phyloP scores from a whole-genome alignment of 2,329 filamentous ascomycete genomes.

The Zymoseptoria crescenta region DNA sequence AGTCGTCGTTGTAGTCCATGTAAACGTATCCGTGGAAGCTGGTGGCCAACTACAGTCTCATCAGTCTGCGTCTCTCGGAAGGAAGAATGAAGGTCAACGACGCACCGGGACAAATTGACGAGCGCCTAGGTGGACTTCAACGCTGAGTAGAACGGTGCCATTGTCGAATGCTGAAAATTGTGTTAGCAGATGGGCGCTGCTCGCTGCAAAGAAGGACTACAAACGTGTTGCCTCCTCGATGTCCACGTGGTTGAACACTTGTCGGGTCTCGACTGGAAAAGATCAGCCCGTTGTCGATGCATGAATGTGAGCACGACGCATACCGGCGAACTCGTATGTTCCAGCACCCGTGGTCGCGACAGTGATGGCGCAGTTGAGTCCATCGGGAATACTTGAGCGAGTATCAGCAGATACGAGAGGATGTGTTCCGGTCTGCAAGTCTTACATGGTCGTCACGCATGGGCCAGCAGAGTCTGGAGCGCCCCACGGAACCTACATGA shows the following conservation, averaged over 20 bases:
- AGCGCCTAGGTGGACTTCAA: slow-evolving; percentile 4
- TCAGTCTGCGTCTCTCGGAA: not conserved
- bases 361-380: slow-evolving; percentile 6
- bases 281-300: not conserved
- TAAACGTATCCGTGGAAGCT: slow-evolving; percentile 14
- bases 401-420: not conserved
- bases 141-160: slow-evolving; percentile 8
- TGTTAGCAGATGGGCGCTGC: not conserved
- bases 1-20: slow-evolving; percentile 14
- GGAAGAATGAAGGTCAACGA: not conserved
- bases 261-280: slow-evolving; percentile 6
- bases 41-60: not conserved
- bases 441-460: slow-evolving; percentile 7
- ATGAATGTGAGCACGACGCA: not conserved
- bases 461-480: slow-evolving; percentile 7
- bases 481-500: slow-evolving; percentile 10
- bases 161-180: slow-evolving; percentile 5
- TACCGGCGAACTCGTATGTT: slow-evolving; percentile 10
- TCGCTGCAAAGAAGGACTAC: not conserved
- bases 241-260: slow-evolving; percentile 9
- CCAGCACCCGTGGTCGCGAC: slow-evolving; percentile 13
- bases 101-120: slow-evolving; percentile 4
- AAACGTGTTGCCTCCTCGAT: not conserved
- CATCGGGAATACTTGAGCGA: slow-evolving; percentile 8
- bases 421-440: not conserved